Evolutionary conservation across 306 rosid genomes (phyloP).

Genomic region (Glycine latifolia): DNA sequence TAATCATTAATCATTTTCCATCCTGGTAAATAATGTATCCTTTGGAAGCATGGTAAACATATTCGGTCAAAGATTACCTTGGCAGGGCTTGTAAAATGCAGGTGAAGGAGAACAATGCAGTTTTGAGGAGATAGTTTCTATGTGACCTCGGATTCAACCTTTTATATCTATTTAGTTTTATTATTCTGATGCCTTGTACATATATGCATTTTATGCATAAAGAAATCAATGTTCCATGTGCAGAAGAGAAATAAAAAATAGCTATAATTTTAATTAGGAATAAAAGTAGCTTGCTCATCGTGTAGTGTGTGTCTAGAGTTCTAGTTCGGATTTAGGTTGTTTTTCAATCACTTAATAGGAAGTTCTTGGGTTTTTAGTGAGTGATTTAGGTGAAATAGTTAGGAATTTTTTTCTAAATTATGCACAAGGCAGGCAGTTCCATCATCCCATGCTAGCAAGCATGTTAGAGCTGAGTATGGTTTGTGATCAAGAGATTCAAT

Average conservation of each 20-base stretch:
- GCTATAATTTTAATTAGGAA: neutral
- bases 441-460: slow-evolving; percentile 26
- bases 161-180: neutral
- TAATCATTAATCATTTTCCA: neutral
- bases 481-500: slow-evolving; percentile 23
- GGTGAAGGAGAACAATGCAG: slow-evolving; percentile 31
- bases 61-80: neutral
- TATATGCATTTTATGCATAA: neutral
- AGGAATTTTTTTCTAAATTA: neutral
- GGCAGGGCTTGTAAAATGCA: neutral
- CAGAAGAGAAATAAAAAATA: neutral
- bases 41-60: neutral
- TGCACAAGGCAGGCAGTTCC: slow-evolving; percentile 10
- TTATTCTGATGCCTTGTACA: neutral
- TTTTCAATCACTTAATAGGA: slow-evolving; percentile 10
- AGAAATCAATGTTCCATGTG: neutral
- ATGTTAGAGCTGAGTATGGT: slow-evolving; percentile 28
- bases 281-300: slow-evolving; percentile 6
- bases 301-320: slow-evolving; percentile 4
- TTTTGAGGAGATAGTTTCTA: slow-evolving; percentile 4
- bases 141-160: neutral
- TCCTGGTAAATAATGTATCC: neutral
- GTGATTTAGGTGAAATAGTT: slow-evolving; percentile 34
- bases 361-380: neutral
- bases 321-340: neutral